Conservation (phyloP, 2,329 filamentous ascomycete genomes). For the Colletotrichum siamense region DNA sequence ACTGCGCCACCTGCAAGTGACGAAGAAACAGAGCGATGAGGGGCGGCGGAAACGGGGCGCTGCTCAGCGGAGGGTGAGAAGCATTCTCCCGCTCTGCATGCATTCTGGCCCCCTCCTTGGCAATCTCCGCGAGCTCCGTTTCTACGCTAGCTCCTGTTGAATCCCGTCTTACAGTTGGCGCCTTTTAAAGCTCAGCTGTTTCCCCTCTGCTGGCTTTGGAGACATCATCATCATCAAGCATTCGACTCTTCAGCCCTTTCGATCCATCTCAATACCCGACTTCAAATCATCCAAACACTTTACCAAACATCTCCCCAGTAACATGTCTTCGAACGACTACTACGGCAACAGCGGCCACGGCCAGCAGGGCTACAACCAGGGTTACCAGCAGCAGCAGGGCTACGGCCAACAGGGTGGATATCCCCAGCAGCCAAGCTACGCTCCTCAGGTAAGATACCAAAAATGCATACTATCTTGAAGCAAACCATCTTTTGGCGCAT, state of each 20-base stretch:
- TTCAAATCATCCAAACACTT: neutral
- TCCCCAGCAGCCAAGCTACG: constrained; percentile 27
- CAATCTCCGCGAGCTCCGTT: constrained; percentile 17
- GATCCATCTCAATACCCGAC: neutral
- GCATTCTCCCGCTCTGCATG: neutral
- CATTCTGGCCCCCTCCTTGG: neutral
- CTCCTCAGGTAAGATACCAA: constrained; percentile 30
- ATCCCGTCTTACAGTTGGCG: neutral
- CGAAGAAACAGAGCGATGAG: neutral
- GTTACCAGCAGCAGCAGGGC: constrained; percentile 14
- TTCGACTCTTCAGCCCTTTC: neutral
- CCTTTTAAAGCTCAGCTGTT: neutral
- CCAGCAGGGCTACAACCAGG: constrained; percentile 25
- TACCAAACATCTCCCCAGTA: neutral
- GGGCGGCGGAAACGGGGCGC: neutral
- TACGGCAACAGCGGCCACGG: constrained; percentile 34
- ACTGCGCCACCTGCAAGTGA: constrained; percentile 17
- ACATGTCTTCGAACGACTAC: constrained; percentile 44
- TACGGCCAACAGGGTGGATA: constrained; percentile 27
- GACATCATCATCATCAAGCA: neutral
- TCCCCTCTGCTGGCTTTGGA: neutral
- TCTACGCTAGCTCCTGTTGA: neutral
- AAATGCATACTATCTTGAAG: neutral
- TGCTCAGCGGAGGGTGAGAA: neutral
- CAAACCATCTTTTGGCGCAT: neutral